Percentiles rank a stretch among this genome's conserved stretches.
Conservation (phyloP, 208 protist genomes). For the Vickermania spadyakhi region DNA sequence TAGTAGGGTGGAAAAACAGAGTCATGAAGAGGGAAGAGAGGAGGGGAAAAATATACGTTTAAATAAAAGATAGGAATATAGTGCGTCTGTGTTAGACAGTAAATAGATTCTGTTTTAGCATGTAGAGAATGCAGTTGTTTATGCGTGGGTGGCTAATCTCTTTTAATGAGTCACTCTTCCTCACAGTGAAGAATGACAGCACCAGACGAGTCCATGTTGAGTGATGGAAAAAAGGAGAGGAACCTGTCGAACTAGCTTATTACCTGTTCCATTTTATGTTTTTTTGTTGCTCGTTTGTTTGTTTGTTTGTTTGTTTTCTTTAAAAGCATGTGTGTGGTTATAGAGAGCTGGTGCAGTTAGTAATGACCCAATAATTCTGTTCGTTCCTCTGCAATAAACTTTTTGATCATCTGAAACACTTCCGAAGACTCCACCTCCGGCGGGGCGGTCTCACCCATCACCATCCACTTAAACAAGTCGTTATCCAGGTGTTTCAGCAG, state of each 20-base stretch:
- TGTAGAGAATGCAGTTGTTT: no score
- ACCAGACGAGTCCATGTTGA: no score
- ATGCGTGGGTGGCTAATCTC: no score
- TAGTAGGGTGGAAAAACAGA: no score
- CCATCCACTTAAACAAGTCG: slow-evolving; percentile 78
- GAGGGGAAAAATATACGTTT: no score
- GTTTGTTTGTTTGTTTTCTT: slow-evolving; percentile 1
- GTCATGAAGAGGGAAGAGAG: no score
- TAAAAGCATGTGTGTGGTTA: neutral
- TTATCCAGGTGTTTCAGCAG: slow-evolving; percentile 82
- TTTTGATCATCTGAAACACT: slow-evolving; percentile 32
- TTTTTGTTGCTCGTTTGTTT: neutral
- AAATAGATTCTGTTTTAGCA: no score
- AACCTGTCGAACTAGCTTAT: neutral
- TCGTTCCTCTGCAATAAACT: slow-evolving; percentile 50
- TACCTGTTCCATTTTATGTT: neutral
- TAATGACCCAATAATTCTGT: slow-evolving; percentile 41
- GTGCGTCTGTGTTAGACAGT: no score
- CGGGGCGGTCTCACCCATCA: slow-evolving; percentile 51
- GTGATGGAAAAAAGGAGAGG: no score
- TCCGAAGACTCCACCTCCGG: slow-evolving; percentile 27
- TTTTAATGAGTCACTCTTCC: no score
- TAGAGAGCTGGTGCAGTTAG: slow-evolving; percentile 3
- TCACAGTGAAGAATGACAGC: no score
- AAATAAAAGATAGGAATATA: no score